These are phyloP conservation scores for Protoeuglena noctilucae DNA, from an alignment of 139 green algal genomes.

Conservation along the genomic window DNA sequence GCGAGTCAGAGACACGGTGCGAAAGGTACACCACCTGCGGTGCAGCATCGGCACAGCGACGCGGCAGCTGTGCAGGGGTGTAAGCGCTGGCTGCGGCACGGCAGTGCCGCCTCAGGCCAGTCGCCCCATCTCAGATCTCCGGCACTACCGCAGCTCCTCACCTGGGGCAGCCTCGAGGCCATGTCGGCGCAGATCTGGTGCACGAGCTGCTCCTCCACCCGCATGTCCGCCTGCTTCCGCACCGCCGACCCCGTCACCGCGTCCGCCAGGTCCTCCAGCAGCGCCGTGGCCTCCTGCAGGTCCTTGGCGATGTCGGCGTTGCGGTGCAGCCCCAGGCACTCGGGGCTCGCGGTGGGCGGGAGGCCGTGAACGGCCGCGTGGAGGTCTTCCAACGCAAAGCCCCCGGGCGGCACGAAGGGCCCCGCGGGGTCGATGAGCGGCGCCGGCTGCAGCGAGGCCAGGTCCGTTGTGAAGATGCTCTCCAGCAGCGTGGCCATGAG, in stretches of 20 bases:
- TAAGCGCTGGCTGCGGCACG: too few relatives aligned
- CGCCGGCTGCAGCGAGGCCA: not conserved
- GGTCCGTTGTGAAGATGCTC: constrained; percentile 2
- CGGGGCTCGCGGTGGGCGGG: constrained; percentile 31
- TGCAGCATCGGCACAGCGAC: too few relatives aligned
- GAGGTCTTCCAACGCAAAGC: not conserved
- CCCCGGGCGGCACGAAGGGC: not conserved
- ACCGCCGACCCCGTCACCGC: constrained; percentile 27
- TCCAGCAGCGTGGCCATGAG: constrained; percentile 6
- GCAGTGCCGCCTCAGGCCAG: too few relatives aligned
- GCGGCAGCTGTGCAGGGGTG: too few relatives aligned
- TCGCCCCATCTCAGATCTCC: too few relatives aligned
- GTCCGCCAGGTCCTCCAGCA: constrained; percentile 37
- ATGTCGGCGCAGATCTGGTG: not conserved
- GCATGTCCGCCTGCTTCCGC: constrained; percentile 23
- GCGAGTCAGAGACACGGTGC: too few relatives aligned
- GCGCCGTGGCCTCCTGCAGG: constrained; percentile 37
- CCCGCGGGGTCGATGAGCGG: not conserved
- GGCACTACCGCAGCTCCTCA: constrained; percentile 18
- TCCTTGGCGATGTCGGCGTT: constrained; percentile 60
- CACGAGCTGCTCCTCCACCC: constrained; percentile 33
- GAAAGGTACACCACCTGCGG: too few relatives aligned
- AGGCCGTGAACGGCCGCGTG: constrained; percentile 7
- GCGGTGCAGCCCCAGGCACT: constrained; percentile 49
- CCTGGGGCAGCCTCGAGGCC: constrained; percentile 2